These are phyloP conservation scores for Crucibulum laeve DNA, from an alignment of 768 basidiomycete genomes.

Conservation along the genomic window DNA sequence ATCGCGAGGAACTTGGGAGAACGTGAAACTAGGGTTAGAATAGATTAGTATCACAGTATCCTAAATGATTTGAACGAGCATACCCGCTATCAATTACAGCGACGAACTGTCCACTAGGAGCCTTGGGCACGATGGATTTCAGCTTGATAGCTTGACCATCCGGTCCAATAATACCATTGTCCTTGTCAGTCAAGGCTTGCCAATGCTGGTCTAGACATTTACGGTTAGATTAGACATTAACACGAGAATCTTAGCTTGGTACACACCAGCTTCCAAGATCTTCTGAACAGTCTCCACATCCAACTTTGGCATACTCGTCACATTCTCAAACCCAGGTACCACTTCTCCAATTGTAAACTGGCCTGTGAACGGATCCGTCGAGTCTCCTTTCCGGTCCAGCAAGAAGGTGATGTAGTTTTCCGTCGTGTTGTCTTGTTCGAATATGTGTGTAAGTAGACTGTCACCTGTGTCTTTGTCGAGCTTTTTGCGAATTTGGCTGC, in stretches of 20 bases:
- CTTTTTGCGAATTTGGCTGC: conserved; percentile 58
- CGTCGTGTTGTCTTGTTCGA: conserved; percentile 49
- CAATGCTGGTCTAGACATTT: conserved; percentile 66
- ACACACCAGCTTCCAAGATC: conserved; percentile 42
- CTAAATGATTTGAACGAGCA: conserved; percentile 35
- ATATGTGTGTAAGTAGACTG: conserved; percentile 61
- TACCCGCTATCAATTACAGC: conserved; percentile 74
- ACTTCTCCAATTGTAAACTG: conserved; percentile 69
- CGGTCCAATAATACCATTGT: conserved; percentile 69
- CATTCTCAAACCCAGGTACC: conserved; percentile 56
- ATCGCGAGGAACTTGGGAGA: conserved; percentile 67
- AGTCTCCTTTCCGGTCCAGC: conserved; percentile 57
- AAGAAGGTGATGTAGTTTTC: conserved; percentile 67
- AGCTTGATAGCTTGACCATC: conserved; percentile 61
- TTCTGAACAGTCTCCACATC: conserved; percentile 61
- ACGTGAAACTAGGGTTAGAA: conserved; percentile 18
- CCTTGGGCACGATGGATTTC: conserved; percentile 65
- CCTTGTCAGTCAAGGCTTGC: conserved; percentile 67
- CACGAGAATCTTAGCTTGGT: background rate
- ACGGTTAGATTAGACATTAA: background rate
- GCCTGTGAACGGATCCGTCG: conserved; percentile 47
- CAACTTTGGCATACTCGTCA: conserved; percentile 60
- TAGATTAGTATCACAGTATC: background rate
- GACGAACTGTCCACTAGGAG: conserved; percentile 59
- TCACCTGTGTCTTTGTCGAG: conserved; percentile 46